These are phyloP conservation scores for Haplographium delicatum DNA, from an alignment of 495 filamentous ascomycete genomes.

Conservation along the genomic window DNA sequence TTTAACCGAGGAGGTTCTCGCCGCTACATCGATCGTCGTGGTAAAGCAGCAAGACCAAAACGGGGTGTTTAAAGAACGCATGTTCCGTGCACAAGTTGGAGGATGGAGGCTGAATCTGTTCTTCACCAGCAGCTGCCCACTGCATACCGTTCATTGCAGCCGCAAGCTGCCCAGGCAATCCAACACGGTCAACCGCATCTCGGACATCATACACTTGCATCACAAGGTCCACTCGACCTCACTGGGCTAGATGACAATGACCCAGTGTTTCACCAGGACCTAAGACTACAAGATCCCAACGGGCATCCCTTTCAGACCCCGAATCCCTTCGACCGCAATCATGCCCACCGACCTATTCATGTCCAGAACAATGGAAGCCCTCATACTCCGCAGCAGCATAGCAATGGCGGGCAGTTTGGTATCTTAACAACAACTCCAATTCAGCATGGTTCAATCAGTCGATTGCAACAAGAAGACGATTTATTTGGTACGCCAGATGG, in stretches of 20 bases:
- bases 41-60: conserved; percentile 20
- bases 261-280: conserved; percentile 32
- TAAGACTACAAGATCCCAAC: conserved; percentile 34
- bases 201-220: conserved; percentile 28
- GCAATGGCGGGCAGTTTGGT: conserved; percentile 37
- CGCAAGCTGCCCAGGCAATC: conserved; percentile 25
- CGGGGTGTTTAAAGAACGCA: conserved; percentile 6
- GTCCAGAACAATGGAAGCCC: conserved; percentile 25
- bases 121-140: conserved; percentile 23
- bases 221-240: conserved; percentile 36
- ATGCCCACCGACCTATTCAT: conserved; percentile 28
- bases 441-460: conserved; percentile 30
- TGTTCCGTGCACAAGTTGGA: conserved; percentile 24
- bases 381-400: conserved; percentile 32
- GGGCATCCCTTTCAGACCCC: conserved; percentile 29
- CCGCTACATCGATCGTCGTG: too few species aligned
- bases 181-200: conserved; percentile 25
- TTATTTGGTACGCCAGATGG: conserved; percentile 28
- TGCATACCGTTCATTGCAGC: conserved; percentile 22
- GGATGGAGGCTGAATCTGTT: conserved; percentile 24
- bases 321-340: conserved; percentile 32
- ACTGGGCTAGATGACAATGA: conserved; percentile 31
- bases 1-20: too few species aligned
- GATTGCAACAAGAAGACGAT: conserved; percentile 35
- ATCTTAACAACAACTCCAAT: conserved; percentile 36